Conservation (phyloP, 208 protist species). For the Trypanosoma mega region DNA sequence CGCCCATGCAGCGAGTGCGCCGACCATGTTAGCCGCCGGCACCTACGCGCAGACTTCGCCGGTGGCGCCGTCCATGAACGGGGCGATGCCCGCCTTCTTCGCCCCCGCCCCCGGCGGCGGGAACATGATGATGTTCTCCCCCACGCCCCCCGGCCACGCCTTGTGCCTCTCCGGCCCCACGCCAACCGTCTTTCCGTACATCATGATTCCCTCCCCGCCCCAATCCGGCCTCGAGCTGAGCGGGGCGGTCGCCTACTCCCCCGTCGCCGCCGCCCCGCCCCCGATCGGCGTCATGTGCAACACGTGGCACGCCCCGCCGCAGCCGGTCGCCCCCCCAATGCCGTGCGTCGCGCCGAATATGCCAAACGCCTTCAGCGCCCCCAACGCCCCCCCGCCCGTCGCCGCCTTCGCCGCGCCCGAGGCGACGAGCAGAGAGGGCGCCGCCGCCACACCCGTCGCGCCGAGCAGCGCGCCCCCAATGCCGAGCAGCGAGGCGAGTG, state of each 20-base stretch:
- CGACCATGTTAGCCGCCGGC: slow-evolving; percentile 4
- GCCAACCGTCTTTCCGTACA: slow-evolving; percentile 15
- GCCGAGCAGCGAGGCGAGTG: no score
- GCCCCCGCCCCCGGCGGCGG: slow-evolving; percentile 15
- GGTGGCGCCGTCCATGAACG: slow-evolving; percentile 24
- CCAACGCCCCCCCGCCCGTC: slow-evolving; percentile 6
- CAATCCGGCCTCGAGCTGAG: slow-evolving; percentile 21
- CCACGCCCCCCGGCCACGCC: slow-evolving; percentile 18
- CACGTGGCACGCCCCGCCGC: slow-evolving; percentile 6
- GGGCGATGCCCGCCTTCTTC: slow-evolving; percentile 29
- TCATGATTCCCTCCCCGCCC: slow-evolving; percentile 8
- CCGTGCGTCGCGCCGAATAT: not conserved
- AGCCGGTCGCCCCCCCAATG: not conserved
- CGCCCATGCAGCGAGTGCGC: slow-evolving; percentile 4
- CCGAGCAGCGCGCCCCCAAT: no score
- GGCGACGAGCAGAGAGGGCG: not conserved
- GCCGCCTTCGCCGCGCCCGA: slow-evolving; percentile 1
- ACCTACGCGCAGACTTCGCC: slow-evolving; percentile 12
- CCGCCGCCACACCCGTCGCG: not conserved
- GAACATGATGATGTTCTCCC: slow-evolving; percentile 25
- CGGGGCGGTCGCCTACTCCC: slow-evolving; percentile 12
- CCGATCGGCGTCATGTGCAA: slow-evolving; percentile 18
- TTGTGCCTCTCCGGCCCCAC: slow-evolving; percentile 4
- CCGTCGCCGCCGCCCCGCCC: slow-evolving; percentile 18
- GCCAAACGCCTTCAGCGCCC: not conserved